Conservation (phyloP, 2,329 filamentous ascomycete species). For the Aspergillus brasiliensis region DNA sequence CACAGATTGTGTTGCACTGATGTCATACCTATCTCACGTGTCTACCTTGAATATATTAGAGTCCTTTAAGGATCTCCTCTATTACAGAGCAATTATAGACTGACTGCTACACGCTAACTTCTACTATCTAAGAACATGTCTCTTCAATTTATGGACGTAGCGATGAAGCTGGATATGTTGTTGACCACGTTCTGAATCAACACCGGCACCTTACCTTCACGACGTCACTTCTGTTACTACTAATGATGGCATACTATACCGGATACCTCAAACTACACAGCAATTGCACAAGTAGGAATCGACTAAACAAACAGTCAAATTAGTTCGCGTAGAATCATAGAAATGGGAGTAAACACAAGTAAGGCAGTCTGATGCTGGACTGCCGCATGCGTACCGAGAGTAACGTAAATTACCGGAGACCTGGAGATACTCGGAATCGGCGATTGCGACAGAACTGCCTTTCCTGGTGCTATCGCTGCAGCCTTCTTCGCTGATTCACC, state of each 20-base stretch:
- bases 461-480: slow-evolving; percentile 9
- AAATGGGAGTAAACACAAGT: neutral
- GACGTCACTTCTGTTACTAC: neutral
- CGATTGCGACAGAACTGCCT: slow-evolving; percentile 30
- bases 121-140: no score
- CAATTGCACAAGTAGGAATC: neutral
- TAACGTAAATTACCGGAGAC: slow-evolving; percentile 6
- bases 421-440: slow-evolving; percentile 4
- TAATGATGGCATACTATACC: neutral
- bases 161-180: neutral
- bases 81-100: neutral
- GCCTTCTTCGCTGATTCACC: neutral
- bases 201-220: neutral
- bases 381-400: slow-evolving; percentile 1
- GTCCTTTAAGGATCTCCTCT: no score
- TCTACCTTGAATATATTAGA: neutral
- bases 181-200: neutral
- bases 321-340: neutral
- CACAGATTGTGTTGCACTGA: neutral
- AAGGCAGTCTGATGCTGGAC: neutral
- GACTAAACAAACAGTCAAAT: neutral
- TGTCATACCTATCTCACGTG: slow-evolving; percentile 4
- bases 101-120: neutral
- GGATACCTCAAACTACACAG: neutral
- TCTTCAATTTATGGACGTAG: neutral